Evolutionary conservation across 805 yeast genomes (phyloP).

Genomic region (Myxozyma mucilagina): DNA sequence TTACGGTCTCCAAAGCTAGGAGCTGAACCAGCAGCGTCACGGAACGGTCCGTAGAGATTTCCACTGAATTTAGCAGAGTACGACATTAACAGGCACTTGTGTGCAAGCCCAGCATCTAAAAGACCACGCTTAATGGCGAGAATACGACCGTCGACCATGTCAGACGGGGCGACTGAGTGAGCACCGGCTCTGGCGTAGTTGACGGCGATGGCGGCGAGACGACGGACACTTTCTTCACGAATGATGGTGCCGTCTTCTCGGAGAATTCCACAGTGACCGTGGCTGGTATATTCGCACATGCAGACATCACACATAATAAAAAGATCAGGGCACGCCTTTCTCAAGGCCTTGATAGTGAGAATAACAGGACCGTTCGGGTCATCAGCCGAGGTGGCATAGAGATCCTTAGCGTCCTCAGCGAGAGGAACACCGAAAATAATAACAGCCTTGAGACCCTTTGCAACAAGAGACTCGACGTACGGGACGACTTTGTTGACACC

Average conservation of each 20-base stretch:
- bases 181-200: conserved; percentile 97
- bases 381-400: conserved; percentile 85
- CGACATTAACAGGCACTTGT: conserved; percentile 84
- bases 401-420: conserved; percentile 73
- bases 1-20: conserved; percentile 91
- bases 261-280: conserved; percentile 96
- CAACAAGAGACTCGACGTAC: conserved; percentile 66
- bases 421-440: conserved; percentile 90
- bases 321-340: conserved; percentile 69
- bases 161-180: conserved; percentile 92
- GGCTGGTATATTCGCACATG: conserved; percentile 92
- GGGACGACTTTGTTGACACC: conserved; percentile 79
- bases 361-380: conserved; percentile 97
- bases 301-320: conserved; percentile 94
- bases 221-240: conserved; percentile 68
- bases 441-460: conserved; percentile 81
- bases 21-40: conserved; percentile 93
- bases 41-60: conserved; percentile 89
- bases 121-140: conserved; percentile 83
- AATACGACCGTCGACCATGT: conserved; percentile 96
- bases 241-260: conserved; percentile 84
- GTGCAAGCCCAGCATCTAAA: conserved; percentile 77
- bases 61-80: conserved; percentile 95
- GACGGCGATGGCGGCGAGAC: conserved; percentile 92
- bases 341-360: conserved; percentile 65